Evolutionary conservation across 352 stramenopile genomes (phyloP), one percentile per base, ranked within the genome.

Genomic region (Pythium rishiriense): DNA sequence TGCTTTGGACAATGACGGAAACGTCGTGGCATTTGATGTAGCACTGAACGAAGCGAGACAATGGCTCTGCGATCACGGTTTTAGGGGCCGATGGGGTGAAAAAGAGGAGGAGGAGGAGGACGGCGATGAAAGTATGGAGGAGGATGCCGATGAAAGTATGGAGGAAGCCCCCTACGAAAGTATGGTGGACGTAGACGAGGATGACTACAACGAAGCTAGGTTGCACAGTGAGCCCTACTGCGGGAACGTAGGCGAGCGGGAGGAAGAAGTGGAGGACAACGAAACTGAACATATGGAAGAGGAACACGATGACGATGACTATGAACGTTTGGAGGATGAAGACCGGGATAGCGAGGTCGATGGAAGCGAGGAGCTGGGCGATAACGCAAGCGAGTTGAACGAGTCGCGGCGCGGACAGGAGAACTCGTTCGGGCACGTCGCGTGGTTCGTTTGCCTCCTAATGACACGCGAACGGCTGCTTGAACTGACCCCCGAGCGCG

Each of bases 11-110:
- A 25, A 56, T n/a, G 28, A 56, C 29, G 49, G 39, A 6, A 56
- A 56, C 10, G 28, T 56, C 28, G 49, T 56, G 29, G 7, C 49
- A 29, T 43, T 56, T 28, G 49, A 56, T 10, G 49, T 29, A 10
- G 49, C 49, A 4, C 9, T 12, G n/a, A 8, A 22, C 19, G 17
- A 56, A 14, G 49, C 49, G 19, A 7, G 19, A 2, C 6, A 42
- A 29, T 56, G 49, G 28, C 14, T 56, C 19, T 6, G 37, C 3
- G 37, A 12, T 5, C 37, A 43, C n/a, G 22, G 41, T 47, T n/a
- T 47, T n/a, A 11, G 17, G 21, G 22, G 29, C 17, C 14, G n/a
- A 12, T 6, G 2, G 15, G n/a, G 25, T 24, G 47, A 25, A 21
- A 17, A n/a, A 15, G 11, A 3, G 6, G 29, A 41, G 3, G 49